phyloP scores from a whole-genome alignment of 1,139 yeast species.

The Lodderomyces theae region DNA sequence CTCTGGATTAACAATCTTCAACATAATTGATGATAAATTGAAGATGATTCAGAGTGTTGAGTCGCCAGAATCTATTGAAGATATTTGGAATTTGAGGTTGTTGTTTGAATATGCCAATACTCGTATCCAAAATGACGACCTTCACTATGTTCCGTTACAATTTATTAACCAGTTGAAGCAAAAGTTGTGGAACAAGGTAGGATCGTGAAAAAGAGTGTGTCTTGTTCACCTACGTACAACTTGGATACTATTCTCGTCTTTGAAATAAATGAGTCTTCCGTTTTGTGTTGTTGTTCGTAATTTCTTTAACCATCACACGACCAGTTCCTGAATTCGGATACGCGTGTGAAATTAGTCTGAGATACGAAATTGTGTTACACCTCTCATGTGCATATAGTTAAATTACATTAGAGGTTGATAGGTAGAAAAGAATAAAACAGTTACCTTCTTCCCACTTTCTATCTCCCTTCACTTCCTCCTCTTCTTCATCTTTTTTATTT shows the following conservation, averaged over 20 bases:
- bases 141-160: constrained; percentile 44
- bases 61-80: constrained; percentile 48
- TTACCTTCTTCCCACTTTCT: too few species aligned
- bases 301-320: constrained; percentile 1
- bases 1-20: constrained; percentile 37
- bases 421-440: too few species aligned
- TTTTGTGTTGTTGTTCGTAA: neutral
- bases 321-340: neutral
- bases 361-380: too few species aligned
- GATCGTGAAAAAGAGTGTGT: neutral
- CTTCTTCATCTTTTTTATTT: too few species aligned
- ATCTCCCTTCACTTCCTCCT: too few species aligned
- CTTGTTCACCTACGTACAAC: too few species aligned
- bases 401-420: too few species aligned
- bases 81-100: constrained; percentile 64
- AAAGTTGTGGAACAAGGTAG: constrained; percentile 31
- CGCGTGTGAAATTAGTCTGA: too few species aligned
- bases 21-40: constrained; percentile 55
- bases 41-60: constrained; percentile 48
- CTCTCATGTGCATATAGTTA: neutral
- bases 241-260: too few species aligned
- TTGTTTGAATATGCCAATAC: constrained; percentile 62
- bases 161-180: constrained; percentile 53
- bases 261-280: too few species aligned
- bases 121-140: constrained; percentile 22